phyloP scores from a whole-genome alignment of 2,329 filamentous ascomycete genomes.

The Calonectria hawksworthii region DNA sequence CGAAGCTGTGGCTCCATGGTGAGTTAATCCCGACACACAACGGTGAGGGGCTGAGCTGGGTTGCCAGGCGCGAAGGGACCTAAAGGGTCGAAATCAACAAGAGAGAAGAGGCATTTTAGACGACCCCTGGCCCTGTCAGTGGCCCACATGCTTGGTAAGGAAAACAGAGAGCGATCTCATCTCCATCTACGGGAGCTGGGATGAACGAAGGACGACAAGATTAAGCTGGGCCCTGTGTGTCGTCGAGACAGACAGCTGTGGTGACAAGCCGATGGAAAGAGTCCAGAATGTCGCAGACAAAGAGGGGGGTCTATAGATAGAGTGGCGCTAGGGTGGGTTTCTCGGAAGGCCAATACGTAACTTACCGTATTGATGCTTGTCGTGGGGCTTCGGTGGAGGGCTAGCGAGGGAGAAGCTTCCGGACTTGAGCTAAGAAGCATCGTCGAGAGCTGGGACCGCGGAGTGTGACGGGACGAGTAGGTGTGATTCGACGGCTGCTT shows the following conservation, averaged over 20 bases:
- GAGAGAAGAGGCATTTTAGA: conserved; percentile 22
- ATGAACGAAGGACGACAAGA: conserved; percentile 34
- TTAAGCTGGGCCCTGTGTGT: conserved; percentile 32
- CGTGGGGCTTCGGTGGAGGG: conserved; percentile 12
- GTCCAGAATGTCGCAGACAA: conserved; percentile 35
- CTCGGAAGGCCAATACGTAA: background rate
- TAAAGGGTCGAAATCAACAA: background rate
- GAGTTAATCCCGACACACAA: conserved; percentile 22
- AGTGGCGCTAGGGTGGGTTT: conserved; percentile 24
- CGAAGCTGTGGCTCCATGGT: conserved; percentile 21
- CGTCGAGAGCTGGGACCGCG: conserved; percentile 16
- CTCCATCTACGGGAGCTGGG: conserved; percentile 35
- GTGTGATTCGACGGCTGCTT: conserved; percentile 22
- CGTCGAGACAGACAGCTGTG: conserved; percentile 21
- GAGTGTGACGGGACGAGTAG: conserved; percentile 13
- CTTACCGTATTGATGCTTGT: background rate
- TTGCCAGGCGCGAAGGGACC: conserved; percentile 6
- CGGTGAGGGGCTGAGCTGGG: background rate
- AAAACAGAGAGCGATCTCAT: conserved; percentile 37
- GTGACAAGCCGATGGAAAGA: conserved; percentile 35
- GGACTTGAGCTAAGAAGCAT: conserved; percentile 8
- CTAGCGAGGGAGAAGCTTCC: conserved; percentile 3
- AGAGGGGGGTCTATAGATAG: conserved; percentile 31
- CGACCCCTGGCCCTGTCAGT: conserved; percentile 16
- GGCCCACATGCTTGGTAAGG: conserved; percentile 28